Base-by-base conservation (phyloP, 805 yeast genomes). In the Ascoidea asiatica region DNA sequence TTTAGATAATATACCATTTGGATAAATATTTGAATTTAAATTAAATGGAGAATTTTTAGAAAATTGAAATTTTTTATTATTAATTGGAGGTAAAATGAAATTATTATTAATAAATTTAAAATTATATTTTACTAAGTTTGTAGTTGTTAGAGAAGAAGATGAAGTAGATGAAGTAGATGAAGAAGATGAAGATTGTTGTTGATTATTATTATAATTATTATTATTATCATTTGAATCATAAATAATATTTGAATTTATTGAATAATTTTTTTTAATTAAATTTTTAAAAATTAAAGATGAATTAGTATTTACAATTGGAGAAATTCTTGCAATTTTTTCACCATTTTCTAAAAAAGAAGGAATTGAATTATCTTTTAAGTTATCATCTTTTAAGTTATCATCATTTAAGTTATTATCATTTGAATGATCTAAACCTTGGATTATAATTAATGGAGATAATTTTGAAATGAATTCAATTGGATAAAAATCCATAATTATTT, bases 21-120 rank as follows among this genome's bases (percentile, higher is more conserved):
- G 72, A 48, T 56, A 66, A 23, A 67, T 45, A 1, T 56, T 52
- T 0, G 72, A 62, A 3, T 59, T 58, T n/a, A 62, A 60, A 42
- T 67, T 63, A 41, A 65, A 59, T 2, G 80, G 79, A 0, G 79
- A 73, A 5, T 64, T 41, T 7, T 56, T 51, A 1, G 70, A 62
- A 1, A 60, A 62, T 38, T 56, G 57, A 49, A 67, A 53, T 5
- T n/a, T n/a, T 52, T 56, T 43, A 54, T 65, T 6, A 29, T 8
- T 15, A 29, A 15, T 15, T 8, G 35, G 35, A 29, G 35, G 35
- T 11, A 3, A 15, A 29, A 29, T 8, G 2, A n/a, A n/a, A n/a
- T n/a, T n/a, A n/a, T n/a, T n/a, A n/a, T n/a, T n/a, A n/a, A n/a
- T n/a, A n/a, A n/a, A n/a, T n/a, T n/a, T n/a, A n/a, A n/a, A n/a